These are phyloP conservation scores for Elaphomyces granulatus DNA, from an alignment of 495 filamentous ascomycete genomes.

Conservation along the genomic window DNA sequence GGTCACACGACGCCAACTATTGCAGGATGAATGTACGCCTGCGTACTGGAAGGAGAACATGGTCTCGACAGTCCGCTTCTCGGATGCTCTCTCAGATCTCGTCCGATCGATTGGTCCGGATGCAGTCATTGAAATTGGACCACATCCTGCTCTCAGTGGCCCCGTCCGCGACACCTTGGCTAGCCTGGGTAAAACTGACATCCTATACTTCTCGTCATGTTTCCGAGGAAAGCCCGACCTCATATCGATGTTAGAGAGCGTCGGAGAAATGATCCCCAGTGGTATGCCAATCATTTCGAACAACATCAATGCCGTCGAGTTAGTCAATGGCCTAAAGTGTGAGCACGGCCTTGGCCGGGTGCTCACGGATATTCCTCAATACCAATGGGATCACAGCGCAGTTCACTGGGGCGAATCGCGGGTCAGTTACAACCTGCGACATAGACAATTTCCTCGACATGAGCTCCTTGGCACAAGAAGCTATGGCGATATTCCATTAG, in stretches of 20 bases:
- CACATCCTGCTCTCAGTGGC: constrained; percentile 40
- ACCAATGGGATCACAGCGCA: constrained; percentile 32
- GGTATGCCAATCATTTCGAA: constrained; percentile 3
- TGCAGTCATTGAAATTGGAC: constrained; percentile 39
- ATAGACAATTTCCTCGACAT: constrained; percentile 7
- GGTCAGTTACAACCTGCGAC: constrained; percentile 11
- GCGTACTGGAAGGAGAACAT: constrained; percentile 24
- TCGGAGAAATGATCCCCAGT: constrained; percentile 7
- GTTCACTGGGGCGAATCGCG: constrained; percentile 34
- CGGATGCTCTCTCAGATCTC: constrained; percentile 9
- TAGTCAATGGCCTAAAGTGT: neutral
- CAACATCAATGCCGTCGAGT: constrained; percentile 6
- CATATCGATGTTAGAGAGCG: constrained; percentile 8
- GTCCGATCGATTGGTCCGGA: constrained; percentile 5
- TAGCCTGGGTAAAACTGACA: neutral
- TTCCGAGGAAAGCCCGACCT: constrained; percentile 5
- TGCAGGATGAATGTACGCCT: neutral
- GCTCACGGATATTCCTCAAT: constrained; percentile 29
- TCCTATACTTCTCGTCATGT: constrained; percentile 5
- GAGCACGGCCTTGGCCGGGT: constrained; percentile 5
- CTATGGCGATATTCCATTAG: constrained; percentile 3
- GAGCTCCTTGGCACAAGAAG: constrained; percentile 14
- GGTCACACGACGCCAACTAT: constrained; percentile 8
- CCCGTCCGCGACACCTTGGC: constrained; percentile 38
- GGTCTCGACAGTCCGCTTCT: constrained; percentile 17